These are phyloP conservation scores for Solanum hybrid DNA, from an alignment of 305 asterid species.

Conservation along the genomic window DNA sequence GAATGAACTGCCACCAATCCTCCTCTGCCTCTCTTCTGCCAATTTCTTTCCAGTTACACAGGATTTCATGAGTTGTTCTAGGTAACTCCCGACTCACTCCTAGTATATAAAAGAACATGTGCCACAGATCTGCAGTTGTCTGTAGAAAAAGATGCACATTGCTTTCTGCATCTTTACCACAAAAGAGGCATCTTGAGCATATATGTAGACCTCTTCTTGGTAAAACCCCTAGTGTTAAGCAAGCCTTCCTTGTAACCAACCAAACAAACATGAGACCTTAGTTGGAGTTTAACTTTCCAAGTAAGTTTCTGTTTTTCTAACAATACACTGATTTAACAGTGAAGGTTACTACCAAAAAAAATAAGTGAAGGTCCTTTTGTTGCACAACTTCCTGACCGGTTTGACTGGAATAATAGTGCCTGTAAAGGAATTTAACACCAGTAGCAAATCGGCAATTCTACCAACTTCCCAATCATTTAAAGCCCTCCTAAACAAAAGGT, in stretches of 20 bases:
- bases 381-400: background rate
- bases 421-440: background rate
- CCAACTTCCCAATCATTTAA: background rate
- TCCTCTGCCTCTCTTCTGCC: background rate
- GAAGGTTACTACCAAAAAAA: background rate
- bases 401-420: background rate
- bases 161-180: background rate
- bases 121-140: background rate
- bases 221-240: background rate
- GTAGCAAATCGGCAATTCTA: background rate
- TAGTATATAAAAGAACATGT: background rate
- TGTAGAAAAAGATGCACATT: background rate
- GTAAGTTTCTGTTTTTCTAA: background rate
- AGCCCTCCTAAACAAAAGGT: background rate
- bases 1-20: background rate
- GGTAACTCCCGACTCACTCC: background rate
- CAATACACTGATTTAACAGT: background rate
- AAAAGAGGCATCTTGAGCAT: background rate
- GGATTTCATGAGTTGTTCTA: background rate
- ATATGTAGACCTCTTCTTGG: background rate
- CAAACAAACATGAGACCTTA: background rate
- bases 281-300: background rate
- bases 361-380: background rate
- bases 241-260: background rate
- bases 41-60: background rate